Evolutionary conservation across 208 protist species (phyloP).

Genomic region (Trypanosomatidae sp.): DNA sequence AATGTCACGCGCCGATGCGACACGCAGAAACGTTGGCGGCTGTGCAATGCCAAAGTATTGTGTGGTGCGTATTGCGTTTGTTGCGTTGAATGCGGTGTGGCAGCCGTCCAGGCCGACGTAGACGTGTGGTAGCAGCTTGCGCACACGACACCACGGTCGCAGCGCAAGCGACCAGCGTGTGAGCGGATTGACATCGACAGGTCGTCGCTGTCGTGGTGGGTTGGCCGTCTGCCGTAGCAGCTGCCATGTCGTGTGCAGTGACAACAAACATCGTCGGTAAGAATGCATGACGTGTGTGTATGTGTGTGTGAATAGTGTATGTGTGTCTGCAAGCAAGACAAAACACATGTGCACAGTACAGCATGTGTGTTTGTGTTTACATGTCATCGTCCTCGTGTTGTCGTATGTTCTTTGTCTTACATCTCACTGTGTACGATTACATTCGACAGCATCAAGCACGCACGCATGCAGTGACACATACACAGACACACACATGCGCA

Average conservation of each 20-base stretch:
- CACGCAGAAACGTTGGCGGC: slow-evolving; percentile 50
- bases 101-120: slow-evolving; percentile 70
- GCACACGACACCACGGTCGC: slow-evolving; percentile 11
- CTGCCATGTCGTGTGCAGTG: too few species aligned
- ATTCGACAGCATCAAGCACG: too few species aligned
- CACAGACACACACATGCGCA: too few species aligned
- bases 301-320: too few species aligned
- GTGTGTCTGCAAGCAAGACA: too few species aligned
- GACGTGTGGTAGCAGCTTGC: slow-evolving; percentile 4
- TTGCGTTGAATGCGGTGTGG: slow-evolving; percentile 74
- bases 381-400: too few species aligned
- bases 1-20: slow-evolving; percentile 25
- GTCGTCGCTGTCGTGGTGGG: slow-evolving; percentile 19
- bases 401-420: too few species aligned
- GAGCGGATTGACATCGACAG: slow-evolving; percentile 34
- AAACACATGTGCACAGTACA: too few species aligned
- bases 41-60: slow-evolving; percentile 44
- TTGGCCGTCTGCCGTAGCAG: slow-evolving; percentile 25
- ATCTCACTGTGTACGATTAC: too few species aligned
- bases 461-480: too few species aligned
- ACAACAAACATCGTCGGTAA: not conserved
- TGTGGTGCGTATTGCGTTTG: slow-evolving; percentile 69
- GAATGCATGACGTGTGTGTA: too few species aligned
- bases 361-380: too few species aligned
- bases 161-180: slow-evolving; percentile 52